phyloP scores from a whole-genome alignment of 208 protist genomes.

The Acanthamoeba pearcei region DNA sequence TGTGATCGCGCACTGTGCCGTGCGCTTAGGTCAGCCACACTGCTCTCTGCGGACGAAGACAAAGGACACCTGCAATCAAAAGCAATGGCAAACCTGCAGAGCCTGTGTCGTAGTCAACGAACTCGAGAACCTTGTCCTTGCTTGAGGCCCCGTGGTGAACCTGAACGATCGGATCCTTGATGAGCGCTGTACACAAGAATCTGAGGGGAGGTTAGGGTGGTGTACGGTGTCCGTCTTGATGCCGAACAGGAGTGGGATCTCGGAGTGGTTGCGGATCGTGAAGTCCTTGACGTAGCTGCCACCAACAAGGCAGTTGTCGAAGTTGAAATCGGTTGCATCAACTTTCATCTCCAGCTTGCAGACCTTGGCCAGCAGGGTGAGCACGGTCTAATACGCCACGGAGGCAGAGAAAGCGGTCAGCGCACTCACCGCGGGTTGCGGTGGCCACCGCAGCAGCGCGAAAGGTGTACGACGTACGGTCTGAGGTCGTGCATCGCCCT shows the following conservation, averaged over 20 bases:
- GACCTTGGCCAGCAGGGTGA: conserved; percentile 79
- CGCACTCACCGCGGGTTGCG: not conserved
- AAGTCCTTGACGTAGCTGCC: conserved; percentile 86
- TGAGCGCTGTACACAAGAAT: not conserved
- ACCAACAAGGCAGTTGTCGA: conserved; percentile 85
- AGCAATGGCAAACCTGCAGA: not conserved
- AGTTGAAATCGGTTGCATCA: conserved; percentile 82
- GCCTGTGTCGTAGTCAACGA: conserved; percentile 77
- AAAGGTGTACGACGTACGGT: not conserved
- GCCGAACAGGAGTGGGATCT: conserved; percentile 83
- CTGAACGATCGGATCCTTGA: not conserved
- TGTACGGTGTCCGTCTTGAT: conserved; percentile 75
- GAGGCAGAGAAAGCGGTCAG: not conserved
- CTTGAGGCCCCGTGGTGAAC: not conserved
- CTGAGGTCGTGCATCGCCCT: not conserved
- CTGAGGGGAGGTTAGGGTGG: not conserved
- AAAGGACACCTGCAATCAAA: too few species aligned
- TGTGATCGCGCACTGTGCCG: conserved; percentile 62
- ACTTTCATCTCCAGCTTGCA: conserved; percentile 83
- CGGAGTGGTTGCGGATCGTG: conserved; percentile 86
- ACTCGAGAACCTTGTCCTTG: conserved; percentile 74
- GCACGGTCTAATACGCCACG: not conserved
- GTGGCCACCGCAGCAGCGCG: not conserved
- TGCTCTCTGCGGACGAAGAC: not conserved
- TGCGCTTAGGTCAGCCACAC: too few species aligned